These are phyloP conservation scores for Colletotrichum tanaceti DNA, from an alignment of 2,329 filamentous ascomycete genomes.

Conservation along the genomic window DNA sequence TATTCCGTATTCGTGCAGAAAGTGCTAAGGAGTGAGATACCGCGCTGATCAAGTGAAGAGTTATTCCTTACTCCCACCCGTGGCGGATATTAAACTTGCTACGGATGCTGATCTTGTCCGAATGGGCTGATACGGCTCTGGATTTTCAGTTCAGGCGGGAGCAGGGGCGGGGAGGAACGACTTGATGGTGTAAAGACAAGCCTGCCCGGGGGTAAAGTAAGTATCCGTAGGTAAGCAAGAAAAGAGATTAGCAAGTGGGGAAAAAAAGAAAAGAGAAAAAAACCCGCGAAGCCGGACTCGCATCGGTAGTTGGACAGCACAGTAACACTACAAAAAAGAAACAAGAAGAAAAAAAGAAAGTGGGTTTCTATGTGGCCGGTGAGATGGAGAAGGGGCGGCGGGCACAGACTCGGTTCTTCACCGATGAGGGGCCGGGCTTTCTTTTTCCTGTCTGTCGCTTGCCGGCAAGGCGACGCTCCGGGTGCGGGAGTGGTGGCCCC, in stretches of 20 bases:
- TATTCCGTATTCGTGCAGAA: no score
- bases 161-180: no score
- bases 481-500: constrained; percentile 6
- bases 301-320: background rate
- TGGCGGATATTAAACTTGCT: constrained; percentile 5
- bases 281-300: background rate
- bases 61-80: background rate
- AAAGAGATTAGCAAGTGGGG: no score
- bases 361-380: background rate
- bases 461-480: constrained; percentile 24
- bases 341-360: constrained; percentile 14
- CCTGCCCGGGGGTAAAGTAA: no score
- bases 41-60: constrained; percentile 9
- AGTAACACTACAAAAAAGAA: no score
- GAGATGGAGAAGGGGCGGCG: background rate
- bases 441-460: constrained; percentile 27
- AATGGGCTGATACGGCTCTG: constrained; percentile 27
- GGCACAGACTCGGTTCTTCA: constrained; percentile 20
- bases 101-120: constrained; percentile 23
- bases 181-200: no score
- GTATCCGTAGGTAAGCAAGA: no score
- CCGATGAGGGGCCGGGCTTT: constrained; percentile 28
- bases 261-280: no score
- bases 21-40: background rate
- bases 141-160: background rate